Conservation (phyloP, 208 protist species). For the Trypanosomatidae sp. region DNA sequence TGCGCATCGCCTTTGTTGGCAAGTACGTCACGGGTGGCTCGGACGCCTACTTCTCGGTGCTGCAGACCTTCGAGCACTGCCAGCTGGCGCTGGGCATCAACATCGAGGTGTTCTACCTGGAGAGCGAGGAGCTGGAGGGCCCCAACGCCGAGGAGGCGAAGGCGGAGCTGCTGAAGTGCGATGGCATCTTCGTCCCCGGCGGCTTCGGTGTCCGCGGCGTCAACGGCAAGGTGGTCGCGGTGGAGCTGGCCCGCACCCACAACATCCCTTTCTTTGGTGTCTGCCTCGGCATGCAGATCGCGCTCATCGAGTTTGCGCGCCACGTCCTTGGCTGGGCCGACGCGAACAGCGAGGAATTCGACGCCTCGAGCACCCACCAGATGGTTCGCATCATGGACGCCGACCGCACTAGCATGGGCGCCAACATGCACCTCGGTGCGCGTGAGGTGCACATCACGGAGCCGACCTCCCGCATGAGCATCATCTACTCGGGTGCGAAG, state of each 20-base stretch:
- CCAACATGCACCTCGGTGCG: conserved; percentile 99
- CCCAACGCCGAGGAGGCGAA: conserved; percentile 61
- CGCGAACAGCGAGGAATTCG: conserved; percentile 96
- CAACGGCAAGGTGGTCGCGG: conserved; percentile 96
- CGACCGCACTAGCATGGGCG: conserved; percentile 94
- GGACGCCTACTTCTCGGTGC: conserved; percentile 98
- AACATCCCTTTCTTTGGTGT: conserved; percentile 98
- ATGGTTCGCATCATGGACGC: conserved; percentile 98
- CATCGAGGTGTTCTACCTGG: conserved; percentile 95
- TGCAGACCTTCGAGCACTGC: conserved; percentile 97
- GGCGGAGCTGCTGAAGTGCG: conserved; percentile 63
- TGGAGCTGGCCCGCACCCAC: conserved; percentile 93
- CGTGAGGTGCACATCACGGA: conserved; percentile 82
- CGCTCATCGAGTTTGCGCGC: conserved; percentile 95
- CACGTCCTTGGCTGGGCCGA: conserved; percentile 92
- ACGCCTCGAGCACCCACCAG: conserved; percentile 75
- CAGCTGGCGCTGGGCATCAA: conserved; percentile 90
- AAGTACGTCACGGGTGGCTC: conserved; percentile 96
- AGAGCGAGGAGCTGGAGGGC: conserved; percentile 83
- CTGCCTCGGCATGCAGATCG: conserved; percentile 99
- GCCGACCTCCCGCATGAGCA: conserved; percentile 56
- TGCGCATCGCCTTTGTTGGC: conserved; percentile 98
- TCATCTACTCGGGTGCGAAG: conserved; percentile 86
- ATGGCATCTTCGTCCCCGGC: conserved; percentile 98
- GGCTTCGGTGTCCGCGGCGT: conserved; percentile 98